Percentiles rank a stretch among this genome's conserved stretches.
Evolutionary conservation across 176 grass and related monocot genomes (phyloP).

Genomic region (Paspalum vaginatum): DNA sequence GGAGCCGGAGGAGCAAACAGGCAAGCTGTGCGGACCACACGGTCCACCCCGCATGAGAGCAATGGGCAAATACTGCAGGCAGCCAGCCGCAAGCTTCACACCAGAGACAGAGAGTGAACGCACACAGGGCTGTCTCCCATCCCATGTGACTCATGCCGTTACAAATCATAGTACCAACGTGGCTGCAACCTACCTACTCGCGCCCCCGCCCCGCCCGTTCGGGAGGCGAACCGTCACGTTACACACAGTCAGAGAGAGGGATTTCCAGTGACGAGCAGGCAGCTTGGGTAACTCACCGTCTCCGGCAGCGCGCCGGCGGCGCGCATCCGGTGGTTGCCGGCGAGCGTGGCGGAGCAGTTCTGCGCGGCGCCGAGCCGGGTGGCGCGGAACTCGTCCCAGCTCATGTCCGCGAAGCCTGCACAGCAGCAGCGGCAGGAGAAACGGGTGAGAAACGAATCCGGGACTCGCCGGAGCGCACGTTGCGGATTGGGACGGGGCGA

Average conservation of each 20-base stretch:
- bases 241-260: background rate
- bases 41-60: background rate
- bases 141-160: slow-evolving; percentile 14
- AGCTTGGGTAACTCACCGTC: slow-evolving; percentile 51
- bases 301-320: slow-evolving; percentile 55
- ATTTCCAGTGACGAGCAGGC: background rate
- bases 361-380: slow-evolving; percentile 79
- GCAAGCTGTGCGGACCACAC: background rate
- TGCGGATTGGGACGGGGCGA: background rate
- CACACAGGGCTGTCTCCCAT: slow-evolving; percentile 17
- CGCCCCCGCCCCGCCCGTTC: background rate
- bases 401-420: slow-evolving; percentile 89
- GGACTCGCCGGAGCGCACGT: background rate
- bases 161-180: slow-evolving; percentile 13
- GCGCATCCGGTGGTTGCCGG: slow-evolving; percentile 79
- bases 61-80: slow-evolving; percentile 22
- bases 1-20: background rate
- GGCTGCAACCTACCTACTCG: background rate
- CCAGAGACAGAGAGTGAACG: slow-evolving; percentile 19
- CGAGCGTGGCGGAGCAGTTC: slow-evolving; percentile 91
- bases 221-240: background rate
- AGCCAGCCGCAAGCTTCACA: background rate
- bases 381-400: slow-evolving; percentile 90
- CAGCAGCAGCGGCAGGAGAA: slow-evolving; percentile 1
- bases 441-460: background rate